Conservation (phyloP, 192 early-diverging fungal genomes). For the Gaertneriomyces sp. region DNA sequence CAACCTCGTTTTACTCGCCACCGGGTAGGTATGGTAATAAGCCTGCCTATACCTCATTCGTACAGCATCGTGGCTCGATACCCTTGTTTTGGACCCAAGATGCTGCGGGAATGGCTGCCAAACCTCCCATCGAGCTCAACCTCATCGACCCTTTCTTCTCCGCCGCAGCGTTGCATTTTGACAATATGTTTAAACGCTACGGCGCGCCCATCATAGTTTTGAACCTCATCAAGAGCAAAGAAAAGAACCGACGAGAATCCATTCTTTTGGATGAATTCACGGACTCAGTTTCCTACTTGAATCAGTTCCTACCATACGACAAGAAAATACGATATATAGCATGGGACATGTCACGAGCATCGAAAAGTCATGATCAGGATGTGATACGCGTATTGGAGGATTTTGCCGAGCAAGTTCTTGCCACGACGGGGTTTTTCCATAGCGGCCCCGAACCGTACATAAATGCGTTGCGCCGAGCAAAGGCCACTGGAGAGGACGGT, state of each 20-base stretch:
- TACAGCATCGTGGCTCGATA: slow-evolving; percentile 97
- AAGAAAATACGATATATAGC: slow-evolving; percentile 84
- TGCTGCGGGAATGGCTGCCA: slow-evolving; percentile 84
- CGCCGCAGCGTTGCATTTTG: slow-evolving; percentile 89
- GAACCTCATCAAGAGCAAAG: slow-evolving; percentile 95
- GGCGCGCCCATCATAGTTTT: slow-evolving; percentile 86
- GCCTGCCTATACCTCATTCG: slow-evolving; percentile 84
- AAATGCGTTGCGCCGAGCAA: slow-evolving; percentile 37
- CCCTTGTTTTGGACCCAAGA: slow-evolving; percentile 96
- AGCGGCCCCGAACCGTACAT: slow-evolving; percentile 70
- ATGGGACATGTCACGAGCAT: slow-evolving; percentile 98
- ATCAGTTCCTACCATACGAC: slow-evolving; percentile 79
- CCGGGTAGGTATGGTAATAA: slow-evolving; percentile 39
- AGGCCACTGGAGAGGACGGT: slow-evolving; percentile 4
- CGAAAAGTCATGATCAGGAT: slow-evolving; percentile 81
- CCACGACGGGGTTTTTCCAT: slow-evolving; percentile 88
- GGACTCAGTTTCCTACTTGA: slow-evolving; percentile 77
- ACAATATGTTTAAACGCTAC: slow-evolving; percentile 88
- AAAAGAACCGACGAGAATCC: slow-evolving; percentile 84
- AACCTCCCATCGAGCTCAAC: slow-evolving; percentile 86
- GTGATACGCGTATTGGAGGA: slow-evolving; percentile 87
- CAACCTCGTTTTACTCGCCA: slow-evolving; percentile 79
- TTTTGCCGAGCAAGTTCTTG: slow-evolving; percentile 79
- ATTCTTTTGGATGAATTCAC: slow-evolving; percentile 81
- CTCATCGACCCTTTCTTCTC: slow-evolving; percentile 90